A percentile compares a stretch with the other conserved stretches of the same genome.
Conservation (phyloP, 2,329 filamentous ascomycete species). For the Dactylellina drechsleri region DNA sequence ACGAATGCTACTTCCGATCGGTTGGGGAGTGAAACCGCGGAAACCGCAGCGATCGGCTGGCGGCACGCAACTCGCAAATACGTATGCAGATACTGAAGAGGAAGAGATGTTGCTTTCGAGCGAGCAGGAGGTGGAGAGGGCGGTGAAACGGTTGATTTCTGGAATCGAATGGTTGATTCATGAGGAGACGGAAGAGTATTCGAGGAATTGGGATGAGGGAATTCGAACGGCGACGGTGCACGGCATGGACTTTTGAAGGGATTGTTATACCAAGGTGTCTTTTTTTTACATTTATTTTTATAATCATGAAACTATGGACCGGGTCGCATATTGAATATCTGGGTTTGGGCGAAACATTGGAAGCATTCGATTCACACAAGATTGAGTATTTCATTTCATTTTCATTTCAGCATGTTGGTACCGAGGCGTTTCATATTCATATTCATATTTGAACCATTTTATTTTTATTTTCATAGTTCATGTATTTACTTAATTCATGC, state of each 20-base stretch:
- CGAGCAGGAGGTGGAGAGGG: constrained; percentile 49
- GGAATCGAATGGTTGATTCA: constrained; percentile 49
- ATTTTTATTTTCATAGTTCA: neutral
- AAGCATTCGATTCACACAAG: neutral
- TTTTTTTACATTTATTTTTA: neutral
- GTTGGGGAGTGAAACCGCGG: constrained; percentile 62
- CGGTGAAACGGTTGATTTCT: constrained; percentile 42
- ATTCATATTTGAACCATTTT: neutral
- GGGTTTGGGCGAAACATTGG: neutral
- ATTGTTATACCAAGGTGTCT: neutral
- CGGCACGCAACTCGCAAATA: constrained; percentile 16
- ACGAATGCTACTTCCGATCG: constrained; percentile 63
- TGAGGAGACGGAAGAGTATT: constrained; percentile 46
- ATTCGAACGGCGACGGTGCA: constrained; percentile 34
- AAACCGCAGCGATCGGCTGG: constrained; percentile 7
- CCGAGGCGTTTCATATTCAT: neutral
- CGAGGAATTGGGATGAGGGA: constrained; percentile 30
- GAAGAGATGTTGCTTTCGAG: constrained; percentile 49
- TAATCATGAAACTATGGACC: no score
- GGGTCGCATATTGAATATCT: no score
- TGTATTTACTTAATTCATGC: constrained; percentile 1
- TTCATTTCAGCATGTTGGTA: neutral
- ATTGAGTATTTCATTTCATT: neutral
- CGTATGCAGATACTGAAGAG: constrained; percentile 47
- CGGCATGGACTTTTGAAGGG: constrained; percentile 35